phyloP scores from a whole-genome alignment of 768 basidiomycete species.

The Trichaptum fuscoviolaceum region DNA sequence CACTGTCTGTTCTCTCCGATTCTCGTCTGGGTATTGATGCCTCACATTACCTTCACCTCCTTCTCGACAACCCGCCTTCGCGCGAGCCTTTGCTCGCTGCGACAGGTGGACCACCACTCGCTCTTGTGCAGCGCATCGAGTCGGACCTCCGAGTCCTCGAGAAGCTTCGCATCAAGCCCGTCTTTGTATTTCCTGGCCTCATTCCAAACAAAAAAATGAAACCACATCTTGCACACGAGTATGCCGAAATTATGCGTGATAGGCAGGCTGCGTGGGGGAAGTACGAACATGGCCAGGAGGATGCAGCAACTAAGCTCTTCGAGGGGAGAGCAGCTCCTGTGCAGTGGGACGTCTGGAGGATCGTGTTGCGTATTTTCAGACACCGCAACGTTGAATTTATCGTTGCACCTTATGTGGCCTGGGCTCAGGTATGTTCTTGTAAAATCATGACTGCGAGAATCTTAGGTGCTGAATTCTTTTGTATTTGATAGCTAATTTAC shows the following conservation, averaged over 20 bases:
- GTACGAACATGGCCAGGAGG: conserved; percentile 90
- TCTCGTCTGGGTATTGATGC: conserved; percentile 97
- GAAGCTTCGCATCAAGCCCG: conserved; percentile 90
- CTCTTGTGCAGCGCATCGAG: conserved; percentile 84
- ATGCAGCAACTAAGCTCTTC: conserved; percentile 80
- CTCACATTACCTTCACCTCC: conserved; percentile 75
- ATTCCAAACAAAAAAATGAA: conserved; percentile 72
- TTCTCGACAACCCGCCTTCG: conserved; percentile 70
- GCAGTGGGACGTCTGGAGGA: conserved; percentile 93
- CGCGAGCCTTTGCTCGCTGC: conserved; percentile 91
- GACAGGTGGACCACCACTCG: conserved; percentile 90
- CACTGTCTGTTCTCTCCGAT: conserved; percentile 77
- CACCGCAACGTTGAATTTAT: conserved; percentile 95
- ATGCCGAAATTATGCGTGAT: conserved; percentile 65
- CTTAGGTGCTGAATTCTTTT: conserved; percentile 6
- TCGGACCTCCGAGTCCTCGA: conserved; percentile 87
- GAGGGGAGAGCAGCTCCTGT: conserved; percentile 62
- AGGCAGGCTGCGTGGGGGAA: conserved; percentile 85
- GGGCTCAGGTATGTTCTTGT: conserved; percentile 77
- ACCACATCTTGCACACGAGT: conserved; percentile 43
- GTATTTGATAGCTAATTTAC: conserved; percentile 71
- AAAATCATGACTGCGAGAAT: conserved; percentile 6
- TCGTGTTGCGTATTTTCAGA: conserved; percentile 87
- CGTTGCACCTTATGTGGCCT: conserved; percentile 91
- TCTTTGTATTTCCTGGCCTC: conserved; percentile 96